Conservation (phyloP, 352 stramenopile species). For the Phytophthora lateralis region DNA sequence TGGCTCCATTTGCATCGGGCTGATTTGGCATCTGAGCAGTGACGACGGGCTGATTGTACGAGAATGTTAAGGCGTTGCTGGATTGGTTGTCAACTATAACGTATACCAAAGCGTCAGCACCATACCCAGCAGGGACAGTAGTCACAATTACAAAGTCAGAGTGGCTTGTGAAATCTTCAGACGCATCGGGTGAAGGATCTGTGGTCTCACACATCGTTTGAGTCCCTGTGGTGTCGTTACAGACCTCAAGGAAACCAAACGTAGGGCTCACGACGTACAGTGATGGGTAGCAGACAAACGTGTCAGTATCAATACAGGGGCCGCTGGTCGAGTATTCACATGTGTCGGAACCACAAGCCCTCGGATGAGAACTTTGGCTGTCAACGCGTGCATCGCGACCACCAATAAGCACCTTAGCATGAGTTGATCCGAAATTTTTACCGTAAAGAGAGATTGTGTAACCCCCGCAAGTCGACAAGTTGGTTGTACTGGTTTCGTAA, state of each 20-base stretch:
- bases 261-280: slow-evolving; percentile 35
- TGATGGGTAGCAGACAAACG: slow-evolving; percentile 58
- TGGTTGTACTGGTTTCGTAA: slow-evolving; percentile 48
- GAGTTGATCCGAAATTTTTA: slow-evolving; percentile 60
- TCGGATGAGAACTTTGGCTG: slow-evolving; percentile 41
- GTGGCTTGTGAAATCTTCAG: slow-evolving; percentile 47
- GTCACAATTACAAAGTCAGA: slow-evolving; percentile 57
- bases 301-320: slow-evolving; percentile 51
- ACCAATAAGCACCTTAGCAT: slow-evolving; percentile 52
- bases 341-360: slow-evolving; percentile 31
- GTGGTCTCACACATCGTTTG: slow-evolving; percentile 40
- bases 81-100: slow-evolving; percentile 57
- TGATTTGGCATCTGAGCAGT: slow-evolving; percentile 68
- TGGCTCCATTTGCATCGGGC: slow-evolving; percentile 63
- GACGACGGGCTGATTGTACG: slow-evolving; percentile 68
- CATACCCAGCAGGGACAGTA: slow-evolving; percentile 53
- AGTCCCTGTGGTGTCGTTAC: slow-evolving; percentile 26
- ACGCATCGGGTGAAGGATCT: slow-evolving; percentile 2
- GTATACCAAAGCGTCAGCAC: slow-evolving; percentile 41
- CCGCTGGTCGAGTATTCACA: slow-evolving; percentile 58
- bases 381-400: slow-evolving; percentile 60
- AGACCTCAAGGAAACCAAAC: slow-evolving; percentile 44
- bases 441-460: slow-evolving; percentile 66
- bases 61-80: slow-evolving; percentile 56
- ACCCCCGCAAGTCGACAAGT: slow-evolving; percentile 65